Evolutionary conservation across 768 basidiomycete species (phyloP).

Genomic region (Russula abietina): DNA sequence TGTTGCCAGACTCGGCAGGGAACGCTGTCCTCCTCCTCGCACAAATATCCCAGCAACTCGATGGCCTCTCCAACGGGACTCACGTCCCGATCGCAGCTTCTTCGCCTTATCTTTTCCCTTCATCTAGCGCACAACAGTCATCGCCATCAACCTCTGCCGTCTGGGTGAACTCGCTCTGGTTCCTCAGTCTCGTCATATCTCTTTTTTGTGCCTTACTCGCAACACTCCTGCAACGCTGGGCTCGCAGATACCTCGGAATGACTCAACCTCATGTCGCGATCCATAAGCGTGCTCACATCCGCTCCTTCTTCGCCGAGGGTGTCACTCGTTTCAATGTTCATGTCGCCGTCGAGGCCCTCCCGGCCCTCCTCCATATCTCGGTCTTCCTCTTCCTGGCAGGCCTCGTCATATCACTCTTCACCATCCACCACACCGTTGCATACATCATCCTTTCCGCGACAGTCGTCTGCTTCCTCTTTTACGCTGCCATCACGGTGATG

Average conservation of each 20-base stretch:
- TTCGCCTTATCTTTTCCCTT: no score
- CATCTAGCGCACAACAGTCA: not conserved
- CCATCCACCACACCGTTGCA: constrained; percentile 12
- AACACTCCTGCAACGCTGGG: constrained; percentile 15
- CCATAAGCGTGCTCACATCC: constrained; percentile 13
- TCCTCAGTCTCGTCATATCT: constrained; percentile 10
- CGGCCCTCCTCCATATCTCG: constrained; percentile 10
- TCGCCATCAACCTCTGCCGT: constrained; percentile 5
- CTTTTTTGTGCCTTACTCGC: constrained; percentile 18
- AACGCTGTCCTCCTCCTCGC: constrained; percentile 11
- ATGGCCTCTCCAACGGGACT: not conserved
- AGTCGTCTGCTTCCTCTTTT: not conserved
- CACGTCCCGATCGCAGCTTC: not conserved
- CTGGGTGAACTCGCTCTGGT: constrained; percentile 16
- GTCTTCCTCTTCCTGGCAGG: constrained; percentile 18
- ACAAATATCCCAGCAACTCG: constrained; percentile 20
- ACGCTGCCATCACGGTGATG: constrained; percentile 9
- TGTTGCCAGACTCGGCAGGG: constrained; percentile 12
- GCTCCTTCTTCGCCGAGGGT: constrained; percentile 12
- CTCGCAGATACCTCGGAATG: constrained; percentile 9
- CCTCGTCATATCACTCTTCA: constrained; percentile 16
- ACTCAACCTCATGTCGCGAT: not conserved
- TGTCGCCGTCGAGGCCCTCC: constrained; percentile 7
- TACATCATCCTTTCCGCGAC: not conserved
- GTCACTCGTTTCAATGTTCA: not conserved